A percentile compares a stretch with the other conserved stretches of the same genome.
These are phyloP conservation scores for Thelephora terrestris DNA, from an alignment of 1,284 basidiomycete genomes.

Conservation along the genomic window DNA sequence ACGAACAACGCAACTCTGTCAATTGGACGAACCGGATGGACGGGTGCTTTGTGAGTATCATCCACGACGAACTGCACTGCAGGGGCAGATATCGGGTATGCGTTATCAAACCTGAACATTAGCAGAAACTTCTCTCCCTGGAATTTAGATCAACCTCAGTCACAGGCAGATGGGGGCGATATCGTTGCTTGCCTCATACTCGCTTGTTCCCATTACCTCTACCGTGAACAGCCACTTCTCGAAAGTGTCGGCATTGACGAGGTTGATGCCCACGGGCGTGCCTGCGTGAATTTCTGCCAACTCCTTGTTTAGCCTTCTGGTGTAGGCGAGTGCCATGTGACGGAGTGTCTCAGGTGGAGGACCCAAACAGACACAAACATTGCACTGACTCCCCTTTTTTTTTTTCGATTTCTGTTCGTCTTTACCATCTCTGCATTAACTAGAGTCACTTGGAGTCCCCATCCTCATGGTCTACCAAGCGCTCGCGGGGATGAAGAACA, in stretches of 20 bases:
- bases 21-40: slow-evolving; percentile 55
- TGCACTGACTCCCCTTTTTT: not conserved
- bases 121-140: slow-evolving; percentile 69
- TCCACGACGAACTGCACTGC: slow-evolving; percentile 72
- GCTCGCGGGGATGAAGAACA: slow-evolving; percentile 53
- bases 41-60: slow-evolving; percentile 47
- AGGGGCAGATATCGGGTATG: slow-evolving; percentile 76
- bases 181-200: slow-evolving; percentile 45
- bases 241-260: slow-evolving; percentile 65
- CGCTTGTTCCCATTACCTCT: slow-evolving; percentile 69
- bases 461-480: slow-evolving; percentile 39
- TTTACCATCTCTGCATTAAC: slow-evolving; percentile 33
- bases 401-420: slow-evolving; percentile 24
- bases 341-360: not conserved
- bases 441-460: slow-evolving; percentile 55
- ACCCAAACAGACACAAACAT: slow-evolving; percentile 13
- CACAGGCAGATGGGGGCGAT: not conserved
- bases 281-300: slow-evolving; percentile 60
- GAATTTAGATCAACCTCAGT: not conserved
- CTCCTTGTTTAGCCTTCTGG: slow-evolving; percentile 62
- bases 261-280: slow-evolving; percentile 63
- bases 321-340: slow-evolving; percentile 52
- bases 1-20: slow-evolving; percentile 7
- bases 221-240: slow-evolving; percentile 64
- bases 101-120: slow-evolving; percentile 65